These are phyloP conservation scores for Globisporangium orthogonon DNA, from an alignment of 352 stramenopile genomes.

Conservation along the genomic window DNA sequence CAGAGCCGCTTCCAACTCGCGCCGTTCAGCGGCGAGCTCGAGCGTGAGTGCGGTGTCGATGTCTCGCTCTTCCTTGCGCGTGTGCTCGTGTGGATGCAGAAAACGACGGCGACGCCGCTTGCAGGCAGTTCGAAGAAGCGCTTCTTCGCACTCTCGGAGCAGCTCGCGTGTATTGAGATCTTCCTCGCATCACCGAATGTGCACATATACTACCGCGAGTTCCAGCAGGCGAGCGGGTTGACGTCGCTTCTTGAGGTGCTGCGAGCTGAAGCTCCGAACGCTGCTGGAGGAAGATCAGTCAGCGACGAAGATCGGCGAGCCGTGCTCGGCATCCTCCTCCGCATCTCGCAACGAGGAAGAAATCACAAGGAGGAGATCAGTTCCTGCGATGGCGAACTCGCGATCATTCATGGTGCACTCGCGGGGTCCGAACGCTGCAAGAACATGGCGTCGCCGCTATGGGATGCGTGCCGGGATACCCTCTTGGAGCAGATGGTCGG, in stretches of 20 bases:
- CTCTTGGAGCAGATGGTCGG: slow-evolving; percentile 57
- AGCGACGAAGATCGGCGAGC: slow-evolving; percentile 18
- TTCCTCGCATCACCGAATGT: slow-evolving; percentile 36
- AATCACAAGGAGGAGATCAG: slow-evolving; percentile 45
- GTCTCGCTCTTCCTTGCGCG: slow-evolving; percentile 53
- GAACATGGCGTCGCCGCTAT: slow-evolving; percentile 15
- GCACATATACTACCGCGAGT: slow-evolving; percentile 38
- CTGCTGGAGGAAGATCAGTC: slow-evolving; percentile 11
- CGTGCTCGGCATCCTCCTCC: slow-evolving; percentile 31
- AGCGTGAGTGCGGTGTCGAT: slow-evolving; percentile 36
- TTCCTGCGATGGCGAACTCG: slow-evolving; percentile 29
- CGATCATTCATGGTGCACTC: slow-evolving; percentile 34
- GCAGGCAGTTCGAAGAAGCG: background rate
- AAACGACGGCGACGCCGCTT: slow-evolving; percentile 9
- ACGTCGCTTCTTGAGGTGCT: slow-evolving; percentile 36
- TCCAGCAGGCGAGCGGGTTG: slow-evolving; percentile 48
- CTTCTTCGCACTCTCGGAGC: slow-evolving; percentile 28
- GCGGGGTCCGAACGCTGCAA: slow-evolving; percentile 4
- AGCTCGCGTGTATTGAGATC: slow-evolving; percentile 40
- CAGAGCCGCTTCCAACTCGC: slow-evolving; percentile 18
- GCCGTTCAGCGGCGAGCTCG: slow-evolving; percentile 15
- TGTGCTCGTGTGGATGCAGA: slow-evolving; percentile 66
- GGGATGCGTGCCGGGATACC: slow-evolving; percentile 27
- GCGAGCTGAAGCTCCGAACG: background rate
- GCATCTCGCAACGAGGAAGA: slow-evolving; percentile 33